Evolutionary conservation across 257 asterid genomes (phyloP).

Genomic region (Solanum piurae): DNA sequence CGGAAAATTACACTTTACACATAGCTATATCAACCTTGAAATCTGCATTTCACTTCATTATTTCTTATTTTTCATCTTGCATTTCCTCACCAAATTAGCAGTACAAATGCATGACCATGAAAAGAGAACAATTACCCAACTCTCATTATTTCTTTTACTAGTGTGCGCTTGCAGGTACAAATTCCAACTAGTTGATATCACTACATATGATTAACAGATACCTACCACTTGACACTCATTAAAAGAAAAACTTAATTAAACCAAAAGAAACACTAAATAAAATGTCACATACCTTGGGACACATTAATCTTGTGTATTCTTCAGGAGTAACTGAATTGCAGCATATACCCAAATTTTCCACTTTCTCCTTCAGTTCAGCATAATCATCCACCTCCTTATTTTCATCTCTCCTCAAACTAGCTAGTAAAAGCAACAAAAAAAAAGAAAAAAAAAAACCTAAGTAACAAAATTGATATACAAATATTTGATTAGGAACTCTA

Average conservation of each 20-base stretch:
- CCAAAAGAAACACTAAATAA: not conserved
- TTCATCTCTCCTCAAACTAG: slow-evolving; percentile 3
- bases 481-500: not conserved
- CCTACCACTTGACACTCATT: not conserved
- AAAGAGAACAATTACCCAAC: not conserved
- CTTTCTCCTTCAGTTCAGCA: slow-evolving; percentile 21
- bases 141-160: not conserved
- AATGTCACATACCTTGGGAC: slow-evolving; percentile 43
- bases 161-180: not conserved
- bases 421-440: slow-evolving; percentile 1
- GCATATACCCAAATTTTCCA: slow-evolving; percentile 29
- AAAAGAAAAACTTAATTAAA: not conserved
- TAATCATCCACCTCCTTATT: slow-evolving; percentile 21
- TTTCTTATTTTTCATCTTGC: not conserved
- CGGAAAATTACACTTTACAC: not conserved
- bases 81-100: not conserved
- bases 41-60: not conserved
- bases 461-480: not conserved
- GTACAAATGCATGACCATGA: not conserved
- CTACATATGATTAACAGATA: not conserved
- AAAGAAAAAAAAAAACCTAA: not conserved
- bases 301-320: slow-evolving; percentile 35
- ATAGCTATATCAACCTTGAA: not conserved
- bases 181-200: not conserved
- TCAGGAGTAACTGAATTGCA: slow-evolving; percentile 46